Base-by-base conservation (phyloP, 2,329 filamentous ascomycete species). In the Fusarium verticillioides region DNA sequence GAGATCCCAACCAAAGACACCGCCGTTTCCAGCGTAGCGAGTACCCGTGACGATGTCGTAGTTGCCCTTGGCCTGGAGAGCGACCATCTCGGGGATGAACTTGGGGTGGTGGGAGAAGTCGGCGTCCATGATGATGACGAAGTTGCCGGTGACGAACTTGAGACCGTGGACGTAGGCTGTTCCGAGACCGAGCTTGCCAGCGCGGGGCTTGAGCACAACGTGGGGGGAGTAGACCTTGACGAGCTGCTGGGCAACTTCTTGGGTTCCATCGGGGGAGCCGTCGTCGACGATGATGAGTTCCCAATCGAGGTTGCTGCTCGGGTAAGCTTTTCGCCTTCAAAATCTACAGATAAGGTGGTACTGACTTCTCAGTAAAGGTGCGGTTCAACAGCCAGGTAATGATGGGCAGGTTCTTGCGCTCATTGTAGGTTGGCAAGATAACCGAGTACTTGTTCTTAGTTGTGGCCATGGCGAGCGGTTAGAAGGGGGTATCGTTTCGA, bases 61-160 rank as follows among this genome's bases (percentile, higher is more conserved):
- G 86, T 94, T 91, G 74, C 87, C 92, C 69, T 82, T 83, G 82
- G 90, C 89, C 84, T 98, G 96, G 75, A 91, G 89, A 67, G 88
- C 89, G 79, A 99, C 94, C 94, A 99, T 98, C 81, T 92, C 88
- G 60, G 95, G 92, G 84, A 99, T 97, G 89, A 98, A 99, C 86
- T 98, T 99, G 81, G 96, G 96, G 87, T 99, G 96, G 86, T 99
- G 96, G 78, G 91, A 94, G 89, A 99, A 99, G 85, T 99, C 96
- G 84, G 97, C 96, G 87, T 99, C 96, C 96, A 99, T 99, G 89
- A 99, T 99, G 87, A 99, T 94, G 81, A 99, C 94, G 81, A 91
- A 98, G 89, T 97, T 98, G 79, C 96, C 96, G 28, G 91, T 95
- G 30, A 89, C 93, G 81, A 93, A 98, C 82, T 97, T 90, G 69